Evolutionary conservation across 2,329 filamentous ascomycete genomes (phyloP).

Genomic region (Basipetospora chlamydospora): DNA sequence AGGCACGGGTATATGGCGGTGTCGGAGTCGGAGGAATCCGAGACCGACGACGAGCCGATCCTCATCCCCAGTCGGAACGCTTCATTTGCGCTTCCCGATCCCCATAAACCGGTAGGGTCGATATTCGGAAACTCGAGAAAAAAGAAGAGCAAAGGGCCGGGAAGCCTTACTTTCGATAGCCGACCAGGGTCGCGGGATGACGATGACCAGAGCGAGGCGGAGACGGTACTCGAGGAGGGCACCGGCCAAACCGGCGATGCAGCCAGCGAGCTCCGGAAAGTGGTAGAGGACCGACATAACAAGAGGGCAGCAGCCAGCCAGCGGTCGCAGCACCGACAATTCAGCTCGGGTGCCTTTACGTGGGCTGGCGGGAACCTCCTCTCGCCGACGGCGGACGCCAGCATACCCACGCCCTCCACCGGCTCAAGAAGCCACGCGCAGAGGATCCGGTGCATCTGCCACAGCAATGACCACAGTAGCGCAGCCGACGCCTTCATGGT

Average conservation of each 20-base stretch:
- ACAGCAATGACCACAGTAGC: constrained; percentile 24
- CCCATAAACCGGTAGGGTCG: constrained; percentile 31
- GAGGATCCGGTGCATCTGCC: constrained; percentile 45
- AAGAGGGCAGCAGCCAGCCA: constrained; percentile 16
- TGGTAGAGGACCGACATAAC: constrained; percentile 37
- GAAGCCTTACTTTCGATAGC: constrained; percentile 19
- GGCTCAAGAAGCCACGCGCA: constrained; percentile 23
- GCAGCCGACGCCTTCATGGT: constrained; percentile 42
- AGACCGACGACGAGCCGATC: constrained; percentile 49
- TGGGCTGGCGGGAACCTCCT: constrained; percentile 11
- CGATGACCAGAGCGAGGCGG: constrained; percentile 41
- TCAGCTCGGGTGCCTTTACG: constrained; percentile 1
- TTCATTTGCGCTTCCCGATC: constrained; percentile 40
- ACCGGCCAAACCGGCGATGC: constrained; percentile 34
- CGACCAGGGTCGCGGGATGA: constrained; percentile 19
- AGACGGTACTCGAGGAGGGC: constrained; percentile 38
- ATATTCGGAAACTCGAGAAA: constrained; percentile 33
- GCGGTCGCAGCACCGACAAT: background rate
- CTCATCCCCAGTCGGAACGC: constrained; percentile 46
- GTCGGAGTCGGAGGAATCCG: constrained; percentile 36
- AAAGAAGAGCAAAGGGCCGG: constrained; percentile 30
- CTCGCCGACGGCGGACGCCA: constrained; percentile 37
- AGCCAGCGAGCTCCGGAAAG: constrained; percentile 42
- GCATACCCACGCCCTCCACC: constrained; percentile 29
- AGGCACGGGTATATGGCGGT: constrained; percentile 5